Evolutionary conservation across 2,329 filamentous ascomycete species (phyloP).

Genomic region (Aspergillus ochraceus): DNA sequence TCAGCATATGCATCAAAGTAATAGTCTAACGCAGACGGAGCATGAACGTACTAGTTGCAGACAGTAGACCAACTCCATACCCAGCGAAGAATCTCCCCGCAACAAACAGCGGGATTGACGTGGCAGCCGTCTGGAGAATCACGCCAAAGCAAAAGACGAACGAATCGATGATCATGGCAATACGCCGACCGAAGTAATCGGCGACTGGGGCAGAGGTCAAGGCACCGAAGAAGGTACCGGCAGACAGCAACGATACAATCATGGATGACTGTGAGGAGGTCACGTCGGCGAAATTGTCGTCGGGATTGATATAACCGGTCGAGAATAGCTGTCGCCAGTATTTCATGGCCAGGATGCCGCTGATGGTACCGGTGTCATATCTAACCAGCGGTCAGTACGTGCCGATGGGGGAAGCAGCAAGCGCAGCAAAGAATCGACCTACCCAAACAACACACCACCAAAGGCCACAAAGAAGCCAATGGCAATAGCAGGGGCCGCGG

Average conservation of each 20-base stretch:
- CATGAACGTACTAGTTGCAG: conserved; percentile 65
- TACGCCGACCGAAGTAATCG: conserved; percentile 42
- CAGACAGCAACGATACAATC: conserved; percentile 72
- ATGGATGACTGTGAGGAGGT: conserved; percentile 57
- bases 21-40: background rate
- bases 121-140: conserved; percentile 33
- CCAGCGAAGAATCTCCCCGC: conserved; percentile 52
- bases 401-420: background rate
- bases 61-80: conserved; percentile 72
- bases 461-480: conserved; percentile 61
- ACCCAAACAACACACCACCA: conserved; percentile 60
- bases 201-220: conserved; percentile 64
- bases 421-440: conserved; percentile 30
- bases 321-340: conserved; percentile 42
- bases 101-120: conserved; percentile 40
- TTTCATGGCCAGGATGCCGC: conserved; percentile 52
- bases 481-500: conserved; percentile 50
- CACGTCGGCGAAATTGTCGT: conserved; percentile 45
- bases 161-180: conserved; percentile 40
- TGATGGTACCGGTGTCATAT: conserved; percentile 58
- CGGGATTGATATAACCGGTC: conserved; percentile 35
- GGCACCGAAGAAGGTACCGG: conserved; percentile 72
- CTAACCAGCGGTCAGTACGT: conserved; percentile 13
- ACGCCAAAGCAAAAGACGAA: conserved; percentile 37
- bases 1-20: conserved; percentile 6